Conservation (phyloP, 2,329 filamentous ascomycete species). For the Hymenoscyphus scutula region DNA sequence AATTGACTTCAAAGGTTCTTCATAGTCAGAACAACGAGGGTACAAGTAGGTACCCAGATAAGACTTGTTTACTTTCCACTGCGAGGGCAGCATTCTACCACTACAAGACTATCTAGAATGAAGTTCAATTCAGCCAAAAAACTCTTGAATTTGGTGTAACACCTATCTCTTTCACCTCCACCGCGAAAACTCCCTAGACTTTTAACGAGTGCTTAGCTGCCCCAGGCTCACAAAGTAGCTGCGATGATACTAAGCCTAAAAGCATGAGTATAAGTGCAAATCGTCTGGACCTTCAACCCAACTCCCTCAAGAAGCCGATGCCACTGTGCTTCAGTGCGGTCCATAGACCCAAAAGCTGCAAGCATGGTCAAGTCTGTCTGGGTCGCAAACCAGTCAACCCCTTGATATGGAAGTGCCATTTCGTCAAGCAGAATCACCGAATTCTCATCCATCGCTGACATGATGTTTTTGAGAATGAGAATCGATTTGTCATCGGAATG, state of each 20-base stretch:
- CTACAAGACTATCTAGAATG: too few relatives aligned
- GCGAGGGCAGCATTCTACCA: too few relatives aligned
- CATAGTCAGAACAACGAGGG: too few relatives aligned
- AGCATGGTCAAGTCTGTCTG: conserved; percentile 42
- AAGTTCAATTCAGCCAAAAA: too few relatives aligned
- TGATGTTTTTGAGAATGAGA: conserved; percentile 27
- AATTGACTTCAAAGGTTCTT: too few relatives aligned
- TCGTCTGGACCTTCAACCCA: conserved; percentile 15
- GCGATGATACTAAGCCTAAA: background rate
- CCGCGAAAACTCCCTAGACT: too few relatives aligned
- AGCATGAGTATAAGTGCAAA: conserved; percentile 14
- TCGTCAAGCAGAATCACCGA: conserved; percentile 45
- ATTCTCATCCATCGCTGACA: conserved; percentile 36
- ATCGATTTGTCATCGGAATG: conserved; percentile 36
- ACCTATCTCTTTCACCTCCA: too few relatives aligned
- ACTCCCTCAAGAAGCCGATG: conserved; percentile 14
- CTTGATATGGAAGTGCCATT: conserved; percentile 40
- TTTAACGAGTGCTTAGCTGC: too few relatives aligned
- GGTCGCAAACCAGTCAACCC: conserved; percentile 35
- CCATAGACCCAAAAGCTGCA: conserved; percentile 34
- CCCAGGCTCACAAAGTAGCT: too few relatives aligned
- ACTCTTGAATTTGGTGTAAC: too few relatives aligned
- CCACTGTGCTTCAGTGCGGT: conserved; percentile 41
- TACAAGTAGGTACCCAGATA: too few relatives aligned
- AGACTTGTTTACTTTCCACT: too few relatives aligned